Percentiles rank a stretch among this genome's conserved stretches.
These are phyloP conservation scores for Paecilomyces sp. DNA, from an alignment of 2,329 filamentous ascomycete species.

Conservation along the genomic window DNA sequence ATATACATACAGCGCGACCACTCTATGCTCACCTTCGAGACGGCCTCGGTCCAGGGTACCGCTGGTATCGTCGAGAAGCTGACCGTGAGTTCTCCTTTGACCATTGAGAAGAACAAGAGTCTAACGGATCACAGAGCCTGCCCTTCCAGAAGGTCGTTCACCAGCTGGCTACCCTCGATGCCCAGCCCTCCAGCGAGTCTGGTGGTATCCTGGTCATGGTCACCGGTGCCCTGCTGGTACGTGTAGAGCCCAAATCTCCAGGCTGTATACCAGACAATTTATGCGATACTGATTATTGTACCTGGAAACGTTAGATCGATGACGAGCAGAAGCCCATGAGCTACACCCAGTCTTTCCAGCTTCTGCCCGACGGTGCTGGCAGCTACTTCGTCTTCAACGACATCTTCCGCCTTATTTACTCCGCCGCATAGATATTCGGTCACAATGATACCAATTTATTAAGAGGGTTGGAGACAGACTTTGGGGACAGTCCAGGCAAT, in stretches of 20 bases:
- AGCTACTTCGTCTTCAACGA: conserved; percentile 90
- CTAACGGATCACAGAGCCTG: conserved; percentile 49
- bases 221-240: conserved; percentile 76
- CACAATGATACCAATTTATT: background rate
- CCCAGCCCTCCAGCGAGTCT: conserved; percentile 64
- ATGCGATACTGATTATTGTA: background rate
- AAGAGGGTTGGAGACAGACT: background rate
- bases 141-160: conserved; percentile 79
- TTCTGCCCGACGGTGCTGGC: conserved; percentile 59
- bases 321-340: conserved; percentile 80
- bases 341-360: conserved; percentile 86
- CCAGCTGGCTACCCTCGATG: conserved; percentile 68
- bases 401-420: conserved; percentile 81
- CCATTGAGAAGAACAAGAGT: background rate
- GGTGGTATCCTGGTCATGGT: conserved; percentile 79
- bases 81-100: conserved; percentile 47
- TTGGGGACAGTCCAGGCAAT: background rate
- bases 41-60: conserved; percentile 56
- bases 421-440: conserved; percentile 14
- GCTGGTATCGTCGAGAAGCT: conserved; percentile 72
- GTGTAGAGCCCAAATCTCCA: conserved; percentile 18
- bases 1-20: conserved; percentile 55
- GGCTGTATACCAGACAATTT: background rate
- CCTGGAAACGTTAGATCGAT: conserved; percentile 57
- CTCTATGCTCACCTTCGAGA: conserved; percentile 95